Evolutionary conservation across 257 asterid species (phyloP), one percentile per base, ranked within the genome.

Genomic region (Solanum tarijense): DNA sequence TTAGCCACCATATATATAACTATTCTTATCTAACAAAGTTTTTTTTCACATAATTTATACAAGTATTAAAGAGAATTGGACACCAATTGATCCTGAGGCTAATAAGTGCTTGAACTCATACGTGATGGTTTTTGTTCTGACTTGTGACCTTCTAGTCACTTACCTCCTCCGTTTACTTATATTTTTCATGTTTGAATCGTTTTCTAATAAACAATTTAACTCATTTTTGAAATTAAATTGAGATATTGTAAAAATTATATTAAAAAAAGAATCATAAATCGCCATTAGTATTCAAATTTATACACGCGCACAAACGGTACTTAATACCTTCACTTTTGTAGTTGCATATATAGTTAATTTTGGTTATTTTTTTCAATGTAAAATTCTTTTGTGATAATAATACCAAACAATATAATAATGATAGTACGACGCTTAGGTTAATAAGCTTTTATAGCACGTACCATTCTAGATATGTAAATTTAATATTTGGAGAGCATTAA

Each of bases 231-330:
- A 62, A 62, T 62, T 62, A 62, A 62, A 23, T 23, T 23, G 29
- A 62, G 69, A 62, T 62, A 2, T 62, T n/a, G 12, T 23, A 23
- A 52, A 62, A 62, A 62, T 0, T 23, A 62, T 58, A 20, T 2
- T 0, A 58, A 60, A 9, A 23, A 9, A 23, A 4, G 0, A 9
- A 9, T 0, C 6, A 23, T 11, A 62, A 0, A 10, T 23, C 6
- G 31, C 25, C 12, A 23, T 62, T 4, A 62, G 29, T 62, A 21
- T 62, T 1, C 1, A n/a, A 62, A 23, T 62, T 62, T 62, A 62
- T 62, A 62, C 69, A 62, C 69, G 1, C 7, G 31, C 69, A 62
- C 69, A 23, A 62, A n/a, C 69, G 0, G 29, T 62, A 35, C 38
- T 35, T 62, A 23, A 62, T 62, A 62, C 12, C 3, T 62, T 62